Base-by-base conservation (phyloP, 441 rosid genomes). In the Populus hybrid region DNA sequence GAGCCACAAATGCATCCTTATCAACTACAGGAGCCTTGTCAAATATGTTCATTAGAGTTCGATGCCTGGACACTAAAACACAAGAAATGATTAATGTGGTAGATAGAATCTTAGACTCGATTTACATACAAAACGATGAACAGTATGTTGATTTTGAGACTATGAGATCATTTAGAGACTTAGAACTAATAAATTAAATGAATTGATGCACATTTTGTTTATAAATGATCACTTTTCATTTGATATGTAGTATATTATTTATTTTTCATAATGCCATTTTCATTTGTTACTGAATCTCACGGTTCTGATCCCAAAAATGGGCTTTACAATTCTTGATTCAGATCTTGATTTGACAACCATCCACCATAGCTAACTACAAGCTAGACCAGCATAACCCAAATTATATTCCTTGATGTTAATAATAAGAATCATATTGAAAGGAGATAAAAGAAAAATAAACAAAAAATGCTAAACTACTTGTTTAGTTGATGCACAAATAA, bases 1-100 rank as follows among this genome's bases (percentile, higher is more conserved):
- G 97, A 69, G 97, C 95, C 50, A 95, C 93, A 85, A 95, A 95
- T 36, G 94, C 91, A 76, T 87, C 93, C 87, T 88, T 92, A 79
- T 89, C 93, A 40, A 92, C 95, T 50, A 78, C 73, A 42, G 97
- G 98, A 77, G 91, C 91, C 84, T 92, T 93, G 83, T 95, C 94
- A 76, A 89, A 93, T 73, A 93, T 36, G 83, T 92, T 93, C 99
- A 95, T 92, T 59, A 93, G 88, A 36, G 99, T 91, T 76, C 96
- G 90, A 83, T 95, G 99, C 88, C 99, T 89, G n/a, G 97, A 95
- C 78, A 95, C 98, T 90, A 79, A 67, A 73, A 77, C 5, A 70
- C 71, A 64, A 36, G 71, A 81, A 10, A 72, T 50, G 26, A 42
- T 75, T 28, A 18, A 73, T 23, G 20, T 2, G 68, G 65, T 38